Conservation (phyloP, 2,329 filamentous ascomycete genomes). For the Fusarium chlamydosporum region DNA sequence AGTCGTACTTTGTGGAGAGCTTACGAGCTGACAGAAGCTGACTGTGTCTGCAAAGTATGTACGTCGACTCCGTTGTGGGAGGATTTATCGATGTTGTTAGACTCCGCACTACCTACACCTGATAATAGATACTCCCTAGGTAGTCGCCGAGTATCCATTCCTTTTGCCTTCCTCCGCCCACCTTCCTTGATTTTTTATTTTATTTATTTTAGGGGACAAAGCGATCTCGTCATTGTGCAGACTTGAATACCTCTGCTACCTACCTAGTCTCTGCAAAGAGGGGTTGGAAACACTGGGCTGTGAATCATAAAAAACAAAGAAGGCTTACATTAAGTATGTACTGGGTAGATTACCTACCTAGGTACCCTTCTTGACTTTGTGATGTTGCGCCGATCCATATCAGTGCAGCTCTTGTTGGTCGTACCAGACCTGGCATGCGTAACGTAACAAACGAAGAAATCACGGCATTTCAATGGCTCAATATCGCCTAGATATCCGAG, state of each 20-base stretch:
- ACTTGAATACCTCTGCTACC: not conserved
- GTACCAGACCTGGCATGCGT: slow-evolving; percentile 5
- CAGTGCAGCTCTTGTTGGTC: not conserved
- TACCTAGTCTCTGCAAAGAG: slow-evolving; percentile 9
- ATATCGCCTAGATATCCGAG: no score
- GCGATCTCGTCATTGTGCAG: slow-evolving; percentile 42
- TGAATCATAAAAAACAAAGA: slow-evolving; percentile 15
- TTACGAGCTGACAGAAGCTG: slow-evolving; percentile 17
- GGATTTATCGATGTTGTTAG: slow-evolving; percentile 15
- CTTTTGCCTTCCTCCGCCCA: slow-evolving; percentile 26
- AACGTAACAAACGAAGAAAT: slow-evolving; percentile 8
- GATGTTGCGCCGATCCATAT: slow-evolving; percentile 31
- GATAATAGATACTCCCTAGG: not conserved
- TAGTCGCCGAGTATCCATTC: slow-evolving; percentile 17
- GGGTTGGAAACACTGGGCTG: not conserved
- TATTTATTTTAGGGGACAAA: slow-evolving; percentile 25
- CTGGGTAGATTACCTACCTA: no score
- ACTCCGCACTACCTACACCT: not conserved
- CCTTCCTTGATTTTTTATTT: slow-evolving; percentile 12
- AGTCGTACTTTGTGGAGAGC: slow-evolving; percentile 22
- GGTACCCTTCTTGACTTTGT: slow-evolving; percentile 2
- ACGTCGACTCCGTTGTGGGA: slow-evolving; percentile 12
- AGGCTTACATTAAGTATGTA: slow-evolving; percentile 8
- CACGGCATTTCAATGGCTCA: slow-evolving; percentile 15
- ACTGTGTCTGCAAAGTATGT: slow-evolving; percentile 21